These are phyloP conservation scores for Ascochyta pisi DNA, from an alignment of 2,329 filamentous ascomycete species.

Conservation along the genomic window DNA sequence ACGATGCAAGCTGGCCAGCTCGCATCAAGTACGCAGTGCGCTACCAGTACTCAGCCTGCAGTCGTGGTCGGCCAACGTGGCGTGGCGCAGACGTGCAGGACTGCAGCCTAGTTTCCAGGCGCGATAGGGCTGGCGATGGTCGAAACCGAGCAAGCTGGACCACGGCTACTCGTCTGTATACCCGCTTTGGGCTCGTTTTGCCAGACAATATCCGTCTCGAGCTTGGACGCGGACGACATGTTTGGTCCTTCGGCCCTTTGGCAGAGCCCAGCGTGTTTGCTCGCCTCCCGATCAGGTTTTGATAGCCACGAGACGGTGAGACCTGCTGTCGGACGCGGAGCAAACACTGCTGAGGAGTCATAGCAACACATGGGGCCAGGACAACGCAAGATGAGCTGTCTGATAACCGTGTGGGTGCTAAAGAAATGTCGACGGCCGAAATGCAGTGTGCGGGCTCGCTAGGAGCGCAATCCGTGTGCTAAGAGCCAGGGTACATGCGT, in stretches of 20 bases:
- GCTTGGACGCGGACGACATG: slow-evolving; percentile 11
- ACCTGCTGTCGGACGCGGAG: slow-evolving; percentile 34
- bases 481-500: slow-evolving; percentile 30
- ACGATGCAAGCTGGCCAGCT: slow-evolving; percentile 42
- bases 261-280: slow-evolving; percentile 5
- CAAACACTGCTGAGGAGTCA: slow-evolving; percentile 38
- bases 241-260: slow-evolving; percentile 3
- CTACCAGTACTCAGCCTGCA: slow-evolving; percentile 33
- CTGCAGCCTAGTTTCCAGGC: slow-evolving; percentile 16
- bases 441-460: slow-evolving; percentile 42
- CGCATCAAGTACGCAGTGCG: slow-evolving; percentile 30
- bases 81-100: slow-evolving; percentile 29
- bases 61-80: slow-evolving; percentile 44
- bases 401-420: slow-evolving; percentile 37
- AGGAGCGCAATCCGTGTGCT: slow-evolving; percentile 26
- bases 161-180: slow-evolving; percentile 8
- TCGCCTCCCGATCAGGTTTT: slow-evolving; percentile 1
- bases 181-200: background rate
- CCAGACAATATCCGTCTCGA: background rate
- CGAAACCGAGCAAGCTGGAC: slow-evolving; percentile 31
- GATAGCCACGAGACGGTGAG: slow-evolving; percentile 6
- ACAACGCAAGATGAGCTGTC: slow-evolving; percentile 50
- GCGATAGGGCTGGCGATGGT: slow-evolving; percentile 37
- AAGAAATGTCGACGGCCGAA: slow-evolving; percentile 32
- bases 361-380: slow-evolving; percentile 34